Percentiles rank a stretch among this genome's conserved stretches.
Evolutionary conservation across 2,329 filamentous ascomycete species (phyloP).

Genomic region (Stenocarpella maydis): DNA sequence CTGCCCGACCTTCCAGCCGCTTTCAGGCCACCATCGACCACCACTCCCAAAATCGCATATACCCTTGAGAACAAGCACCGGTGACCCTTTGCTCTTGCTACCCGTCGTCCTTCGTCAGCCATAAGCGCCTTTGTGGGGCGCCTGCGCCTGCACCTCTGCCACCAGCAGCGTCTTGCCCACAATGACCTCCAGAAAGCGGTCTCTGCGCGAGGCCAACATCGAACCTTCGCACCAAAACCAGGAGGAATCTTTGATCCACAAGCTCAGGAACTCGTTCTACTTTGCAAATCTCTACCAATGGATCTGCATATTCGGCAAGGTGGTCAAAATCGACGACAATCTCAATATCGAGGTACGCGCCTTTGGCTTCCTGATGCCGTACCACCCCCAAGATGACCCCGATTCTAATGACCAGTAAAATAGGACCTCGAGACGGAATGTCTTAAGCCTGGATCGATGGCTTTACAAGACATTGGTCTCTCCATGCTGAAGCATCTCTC

Average conservation of each 20-base stretch:
- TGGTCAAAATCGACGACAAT: conserved; percentile 87
- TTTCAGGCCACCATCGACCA: not conserved
- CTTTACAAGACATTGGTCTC: conserved; percentile 83
- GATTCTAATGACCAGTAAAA: conserved; percentile 22
- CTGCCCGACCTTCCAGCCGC: not conserved
- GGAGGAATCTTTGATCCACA: conserved; percentile 61
- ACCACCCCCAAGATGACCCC: not conserved
- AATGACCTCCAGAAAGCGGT: conserved; percentile 58
- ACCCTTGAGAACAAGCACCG: conserved; percentile 8
- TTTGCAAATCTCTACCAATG: conserved; percentile 95
- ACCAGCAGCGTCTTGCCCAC: conserved; percentile 41
- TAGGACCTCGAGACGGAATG: conserved; percentile 92
- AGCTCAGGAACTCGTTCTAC: conserved; percentile 91
- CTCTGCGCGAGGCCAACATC: conserved; percentile 53
- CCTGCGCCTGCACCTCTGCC: not conserved
- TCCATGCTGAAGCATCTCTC: conserved; percentile 91
- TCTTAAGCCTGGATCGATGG: conserved; percentile 78
- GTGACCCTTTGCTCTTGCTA: not conserved
- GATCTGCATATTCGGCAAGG: conserved; percentile 88
- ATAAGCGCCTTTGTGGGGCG: conserved; percentile 21
- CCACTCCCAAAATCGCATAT: not conserved
- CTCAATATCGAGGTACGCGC: conserved; percentile 83
- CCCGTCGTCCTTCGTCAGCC: not conserved
- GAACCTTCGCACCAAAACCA: conserved; percentile 41
- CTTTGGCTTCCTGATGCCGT: not conserved